Evolutionary conservation across 352 stramenopile species (phyloP), one percentile per base, ranked within the genome.

Genomic region (Globisporangium splendens): DNA sequence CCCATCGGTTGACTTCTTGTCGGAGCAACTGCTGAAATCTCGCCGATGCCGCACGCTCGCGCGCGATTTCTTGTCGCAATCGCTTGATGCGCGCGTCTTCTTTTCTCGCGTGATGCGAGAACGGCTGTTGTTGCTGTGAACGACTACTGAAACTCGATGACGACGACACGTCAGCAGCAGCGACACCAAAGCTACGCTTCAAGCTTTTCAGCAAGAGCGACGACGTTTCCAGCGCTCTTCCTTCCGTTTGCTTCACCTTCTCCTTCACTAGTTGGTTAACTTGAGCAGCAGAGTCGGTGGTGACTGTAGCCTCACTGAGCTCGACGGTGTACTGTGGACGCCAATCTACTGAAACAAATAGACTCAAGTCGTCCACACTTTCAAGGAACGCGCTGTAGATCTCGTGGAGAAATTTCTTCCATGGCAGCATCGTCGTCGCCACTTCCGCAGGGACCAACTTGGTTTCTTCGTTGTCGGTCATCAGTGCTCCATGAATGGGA

Each of bases 321-420:
- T 63, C 56, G 62, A 12, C 14, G 65, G 46, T 33, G 17, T n/a
- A 33, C n/a, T 53, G 48, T 49, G 62, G 18, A 62, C 28, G 46
- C 72, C 64, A 70, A 28, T 68, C 61, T 20, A 50, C 62, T 1
- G 74, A 64, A 20, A 86, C 65, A 56, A 75, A 78, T 21, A 91
- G 59, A 11, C 62, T 69, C 18, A 83, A 61, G 41, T 86, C 76
- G 8, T 58, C 68, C 41, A 89, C 18, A 33, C 73, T 72, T 59
- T 89, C 82, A 28, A 86, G 71, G 50, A 84, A 91, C 2, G 77
- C 73, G 22, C 65, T 62, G 59, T 86, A 89, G 35, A 88, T 74
- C 46, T 87, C 68, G 7, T 65, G 43, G n/a, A 89, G 72, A 18
- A 91, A 79, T 38, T 66, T 67, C 12, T 66, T 65, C 82, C 82